These are phyloP conservation scores for Adenanthera pavonina DNA, from an alignment of 306 rosid genomes.

Conservation along the genomic window DNA sequence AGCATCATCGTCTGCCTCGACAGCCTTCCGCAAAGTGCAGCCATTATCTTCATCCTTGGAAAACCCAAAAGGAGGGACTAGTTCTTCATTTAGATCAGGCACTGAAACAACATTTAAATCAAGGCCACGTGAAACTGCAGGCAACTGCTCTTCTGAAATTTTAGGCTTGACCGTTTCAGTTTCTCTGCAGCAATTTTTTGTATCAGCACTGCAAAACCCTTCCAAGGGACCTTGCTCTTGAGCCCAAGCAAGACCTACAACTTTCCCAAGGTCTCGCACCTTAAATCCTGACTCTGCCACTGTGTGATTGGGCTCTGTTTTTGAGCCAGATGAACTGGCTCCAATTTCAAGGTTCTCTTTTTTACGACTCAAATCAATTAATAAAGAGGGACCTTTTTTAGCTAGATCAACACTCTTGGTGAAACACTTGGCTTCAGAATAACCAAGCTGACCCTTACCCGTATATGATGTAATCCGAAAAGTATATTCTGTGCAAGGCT, in stretches of 20 bases:
- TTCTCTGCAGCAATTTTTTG: slow-evolving; percentile 66
- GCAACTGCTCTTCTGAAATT: slow-evolving; percentile 60
- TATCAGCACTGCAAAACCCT: slow-evolving; percentile 69
- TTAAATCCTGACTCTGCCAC: slow-evolving; percentile 65
- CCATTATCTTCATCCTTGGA: slow-evolving; percentile 88
- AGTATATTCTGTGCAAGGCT: slow-evolving; percentile 90
- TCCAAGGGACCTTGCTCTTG: slow-evolving; percentile 72
- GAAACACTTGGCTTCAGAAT: slow-evolving; percentile 92
- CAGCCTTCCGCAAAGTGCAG: slow-evolving; percentile 75
- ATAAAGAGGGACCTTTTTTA: slow-evolving; percentile 46
- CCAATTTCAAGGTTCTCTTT: slow-evolving; percentile 48
- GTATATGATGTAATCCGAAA: slow-evolving; percentile 79
- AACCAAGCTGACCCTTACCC: slow-evolving; percentile 80
- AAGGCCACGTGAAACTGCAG: slow-evolving; percentile 68
- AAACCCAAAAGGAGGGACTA: slow-evolving; percentile 87
- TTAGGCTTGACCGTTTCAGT: slow-evolving; percentile 59
- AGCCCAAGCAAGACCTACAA: slow-evolving; percentile 73
- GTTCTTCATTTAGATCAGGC: slow-evolving; percentile 95
- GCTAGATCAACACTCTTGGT: slow-evolving; percentile 80
- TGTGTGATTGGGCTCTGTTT: slow-evolving; percentile 51
- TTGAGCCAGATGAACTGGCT: slow-evolving; percentile 55
- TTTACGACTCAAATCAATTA: slow-evolving; percentile 47
- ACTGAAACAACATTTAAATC: slow-evolving; percentile 88
- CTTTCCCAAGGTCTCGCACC: slow-evolving; percentile 91
- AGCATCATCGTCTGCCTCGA: slow-evolving; percentile 87